Conservation (phyloP, 495 filamentous ascomycete genomes). For the Letharia columbiana region DNA sequence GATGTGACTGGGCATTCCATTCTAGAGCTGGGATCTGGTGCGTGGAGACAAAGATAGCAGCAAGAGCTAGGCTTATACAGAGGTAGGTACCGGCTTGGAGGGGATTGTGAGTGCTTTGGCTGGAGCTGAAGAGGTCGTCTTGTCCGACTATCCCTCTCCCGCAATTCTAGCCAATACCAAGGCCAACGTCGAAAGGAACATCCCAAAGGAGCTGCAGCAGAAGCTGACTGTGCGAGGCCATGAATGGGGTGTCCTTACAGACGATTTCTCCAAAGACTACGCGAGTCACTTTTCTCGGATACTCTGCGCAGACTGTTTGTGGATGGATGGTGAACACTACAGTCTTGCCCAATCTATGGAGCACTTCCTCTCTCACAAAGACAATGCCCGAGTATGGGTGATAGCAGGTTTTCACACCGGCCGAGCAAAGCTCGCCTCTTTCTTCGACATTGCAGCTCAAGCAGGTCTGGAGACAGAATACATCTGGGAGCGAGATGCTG, state of each 20-base stretch:
- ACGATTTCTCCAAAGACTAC: conserved; percentile 44
- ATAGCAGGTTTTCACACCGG: conserved; percentile 83
- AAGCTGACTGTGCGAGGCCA: conserved; percentile 52
- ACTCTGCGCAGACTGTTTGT: conserved; percentile 75
- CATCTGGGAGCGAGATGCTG: conserved; percentile 67
- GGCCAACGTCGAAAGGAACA: conserved; percentile 52
- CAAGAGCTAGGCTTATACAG: conserved; percentile 3
- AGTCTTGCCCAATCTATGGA: conserved; percentile 61
- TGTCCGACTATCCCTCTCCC: conserved; percentile 70
- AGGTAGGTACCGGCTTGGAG: conserved; percentile 61
- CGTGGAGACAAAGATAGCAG: conserved; percentile 23
- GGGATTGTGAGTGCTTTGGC: conserved; percentile 58
- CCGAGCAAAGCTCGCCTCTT: conserved; percentile 56
- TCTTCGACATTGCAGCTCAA: conserved; percentile 55
- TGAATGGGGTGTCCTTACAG: conserved; percentile 58
- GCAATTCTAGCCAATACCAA: conserved; percentile 52
- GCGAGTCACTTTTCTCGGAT: conserved; percentile 55
- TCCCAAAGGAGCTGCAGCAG: conserved; percentile 25
- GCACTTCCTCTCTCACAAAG: conserved; percentile 52
- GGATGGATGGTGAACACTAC: conserved; percentile 72
- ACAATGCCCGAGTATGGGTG: conserved; percentile 51
- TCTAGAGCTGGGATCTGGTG: conserved; percentile 55
- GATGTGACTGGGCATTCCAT: conserved; percentile 43
- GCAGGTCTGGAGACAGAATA: conserved; percentile 55
- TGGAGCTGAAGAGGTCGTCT: conserved; percentile 52